Conservation (phyloP, 2,329 filamentous ascomycete species). For the Chrysoporthe deuterocubensis region DNA sequence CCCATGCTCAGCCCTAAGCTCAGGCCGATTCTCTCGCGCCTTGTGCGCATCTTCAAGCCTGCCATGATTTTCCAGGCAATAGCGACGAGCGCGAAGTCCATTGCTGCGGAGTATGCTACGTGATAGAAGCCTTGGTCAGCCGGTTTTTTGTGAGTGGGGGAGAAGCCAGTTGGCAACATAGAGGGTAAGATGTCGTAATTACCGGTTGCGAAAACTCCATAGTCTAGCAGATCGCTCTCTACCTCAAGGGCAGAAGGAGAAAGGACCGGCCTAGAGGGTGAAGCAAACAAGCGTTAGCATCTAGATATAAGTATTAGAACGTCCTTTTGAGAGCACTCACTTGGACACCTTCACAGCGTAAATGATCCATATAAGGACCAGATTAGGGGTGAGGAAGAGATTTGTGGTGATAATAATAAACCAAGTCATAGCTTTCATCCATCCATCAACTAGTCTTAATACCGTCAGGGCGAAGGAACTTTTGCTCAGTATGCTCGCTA, state of each 20-base stretch:
- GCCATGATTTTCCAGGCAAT: constrained; percentile 50
- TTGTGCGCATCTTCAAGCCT: neutral
- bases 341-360: neutral
- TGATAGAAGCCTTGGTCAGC: neutral
- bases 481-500: constrained; percentile 6
- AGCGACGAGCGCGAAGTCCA: constrained; percentile 63
- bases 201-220: constrained; percentile 3
- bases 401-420: constrained; percentile 2
- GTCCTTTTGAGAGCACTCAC: neutral
- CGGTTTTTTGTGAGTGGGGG: neutral
- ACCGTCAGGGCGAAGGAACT: constrained; percentile 4
- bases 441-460: neutral
- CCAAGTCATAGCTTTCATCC: neutral
- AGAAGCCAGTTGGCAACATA: neutral
- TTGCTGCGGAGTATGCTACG: constrained; percentile 3
- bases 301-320: neutral
- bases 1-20: constrained; percentile 12
- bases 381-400: neutral
- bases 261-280: no score
- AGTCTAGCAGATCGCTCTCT: neutral
- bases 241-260: neutral
- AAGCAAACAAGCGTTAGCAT: neutral
- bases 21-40: neutral
- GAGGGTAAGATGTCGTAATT: neutral
- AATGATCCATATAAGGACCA: neutral